phyloP scores from a whole-genome alignment of 75 land plant genomes.

The Sequoia sempervirens region DNA sequence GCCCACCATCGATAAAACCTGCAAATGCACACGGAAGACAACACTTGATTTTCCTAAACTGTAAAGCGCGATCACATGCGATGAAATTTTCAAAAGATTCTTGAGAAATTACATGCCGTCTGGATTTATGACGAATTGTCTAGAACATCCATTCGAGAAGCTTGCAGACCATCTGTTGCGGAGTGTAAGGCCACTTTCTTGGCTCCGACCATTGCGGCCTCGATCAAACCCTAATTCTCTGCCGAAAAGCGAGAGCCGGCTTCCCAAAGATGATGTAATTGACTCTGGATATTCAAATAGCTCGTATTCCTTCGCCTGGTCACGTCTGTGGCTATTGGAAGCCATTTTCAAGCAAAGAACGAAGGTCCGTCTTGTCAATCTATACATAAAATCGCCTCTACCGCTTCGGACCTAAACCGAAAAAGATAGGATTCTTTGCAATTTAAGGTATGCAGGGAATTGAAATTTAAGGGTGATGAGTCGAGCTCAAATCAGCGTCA shows the following conservation, averaged over 20 bases:
- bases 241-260: not conserved
- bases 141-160: not conserved
- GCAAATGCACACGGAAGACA: conserved; percentile 10
- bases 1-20: conserved; percentile 57
- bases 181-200: not conserved
- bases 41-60: not conserved
- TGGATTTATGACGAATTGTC: not conserved
- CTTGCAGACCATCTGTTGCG: not conserved
- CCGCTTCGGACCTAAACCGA: not conserved
- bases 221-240: conserved; percentile 5
- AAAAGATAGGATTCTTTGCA: not conserved
- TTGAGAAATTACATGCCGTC: not conserved
- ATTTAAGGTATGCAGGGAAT: not conserved
- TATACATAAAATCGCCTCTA: not conserved
- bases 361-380: not conserved
- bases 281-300: not conserved
- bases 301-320: not conserved
- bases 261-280: not conserved
- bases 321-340: not conserved
- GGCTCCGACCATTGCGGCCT: not conserved
- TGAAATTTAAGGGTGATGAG: not conserved
- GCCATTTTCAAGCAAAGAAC: not conserved
- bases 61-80: not conserved
- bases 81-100: not conserved
- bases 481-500: not conserved